Evolutionary conservation across 768 basidiomycete genomes (phyloP), one percentile per base, ranked within the genome.

Genomic region (Pleurotus citrinopileatus): DNA sequence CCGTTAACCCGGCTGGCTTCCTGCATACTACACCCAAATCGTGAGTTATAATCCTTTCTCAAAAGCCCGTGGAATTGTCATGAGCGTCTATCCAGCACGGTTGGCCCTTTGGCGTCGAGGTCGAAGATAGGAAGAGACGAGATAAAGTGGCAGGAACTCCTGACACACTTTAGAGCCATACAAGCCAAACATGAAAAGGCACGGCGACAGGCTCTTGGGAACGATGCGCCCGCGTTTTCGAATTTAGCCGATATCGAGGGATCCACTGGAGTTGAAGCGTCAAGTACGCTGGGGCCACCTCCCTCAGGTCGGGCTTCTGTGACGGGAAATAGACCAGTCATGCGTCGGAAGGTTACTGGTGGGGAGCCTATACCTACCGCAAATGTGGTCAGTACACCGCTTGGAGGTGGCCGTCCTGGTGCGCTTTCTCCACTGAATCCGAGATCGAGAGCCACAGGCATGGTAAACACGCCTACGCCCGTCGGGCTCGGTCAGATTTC

Each of bases 121-220:
- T 88, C 92, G 3, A 96, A 96, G 67, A 74, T 83, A 26, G 77
- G 79, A 2, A 81, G 90, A 22, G 94, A 91, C 38, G 94, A 97
- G 51, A 97, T 99, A 66, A 98, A 97, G 66, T 99, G 97, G 97
- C 86, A 87, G 64, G 97, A 98, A 57, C 79, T 99, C 0, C 80
- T 98, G 8, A 78, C 80, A 3, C 97, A 99, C 67, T 99, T 99
- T 76, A 86, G 95, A 15, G 74, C 82, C 0, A 85, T 97, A 1
- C 97, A 99, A 69, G 77, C 80, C 28, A 89, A 86, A 61, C 95
- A 98, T 65, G 95, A 98, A 72, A 95, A 94, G 65, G 83, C 94
- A 3, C 83, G 94, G 25, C 77, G 95, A 32, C 86, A 84, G 59
- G 83, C 86, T 0, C 71, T 87, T 5, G 89, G 88, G n/a, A 70